Conservation (phyloP, 768 basidiomycete species). For the Calocybe cyanea region DNA sequence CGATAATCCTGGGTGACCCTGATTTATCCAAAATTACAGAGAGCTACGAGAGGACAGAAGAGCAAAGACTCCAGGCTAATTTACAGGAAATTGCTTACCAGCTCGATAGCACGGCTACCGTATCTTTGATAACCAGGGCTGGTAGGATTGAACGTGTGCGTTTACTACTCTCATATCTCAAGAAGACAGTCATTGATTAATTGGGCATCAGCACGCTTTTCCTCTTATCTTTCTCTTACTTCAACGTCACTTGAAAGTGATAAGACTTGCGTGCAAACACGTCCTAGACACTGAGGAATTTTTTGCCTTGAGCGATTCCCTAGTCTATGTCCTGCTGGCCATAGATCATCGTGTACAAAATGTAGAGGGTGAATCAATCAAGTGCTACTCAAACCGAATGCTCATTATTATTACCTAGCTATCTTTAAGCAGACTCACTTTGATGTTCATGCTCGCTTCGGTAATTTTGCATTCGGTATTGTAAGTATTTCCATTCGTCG, state of each 20-base stretch:
- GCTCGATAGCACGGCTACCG: neutral
- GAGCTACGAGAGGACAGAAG: neutral
- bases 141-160: neutral
- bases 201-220: neutral
- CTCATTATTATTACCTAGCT: constrained; percentile 15
- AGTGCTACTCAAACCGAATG: neutral
- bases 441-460: constrained; percentile 28
- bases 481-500: constrained; percentile 18
- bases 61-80: neutral
- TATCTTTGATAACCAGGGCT: neutral
- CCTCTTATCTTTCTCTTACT: constrained; percentile 6
- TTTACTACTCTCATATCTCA: neutral
- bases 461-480: constrained; percentile 36
- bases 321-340: neutral
- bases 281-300: neutral
- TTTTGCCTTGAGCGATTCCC: neutral
- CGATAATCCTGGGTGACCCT: neutral
- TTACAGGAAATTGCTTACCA: neutral
- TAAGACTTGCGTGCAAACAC: constrained; percentile 2
- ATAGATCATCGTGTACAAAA: constrained; percentile 29
- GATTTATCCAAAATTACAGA: neutral
- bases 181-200: neutral
- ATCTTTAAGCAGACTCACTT: constrained; percentile 33
- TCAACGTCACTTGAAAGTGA: neutral
- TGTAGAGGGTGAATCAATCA: constrained; percentile 29